Conservation (phyloP, 306 rosid species). For the Cajanus cajan region DNA sequence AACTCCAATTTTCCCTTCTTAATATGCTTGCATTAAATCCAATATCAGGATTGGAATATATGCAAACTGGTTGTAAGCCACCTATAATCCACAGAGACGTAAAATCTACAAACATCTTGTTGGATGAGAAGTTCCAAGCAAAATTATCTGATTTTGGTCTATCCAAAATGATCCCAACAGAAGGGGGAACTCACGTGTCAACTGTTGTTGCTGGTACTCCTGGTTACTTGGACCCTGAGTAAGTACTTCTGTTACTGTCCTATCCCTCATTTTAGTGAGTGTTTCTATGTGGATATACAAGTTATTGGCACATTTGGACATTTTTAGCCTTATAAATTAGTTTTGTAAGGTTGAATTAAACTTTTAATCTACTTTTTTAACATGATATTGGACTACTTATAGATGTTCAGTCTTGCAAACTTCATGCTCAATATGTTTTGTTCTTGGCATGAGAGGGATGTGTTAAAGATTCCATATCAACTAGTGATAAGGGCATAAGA, state of each 20-base stretch:
- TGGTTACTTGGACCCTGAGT: conserved; percentile 39
- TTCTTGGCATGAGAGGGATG: not conserved
- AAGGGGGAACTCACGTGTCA: conserved; percentile 25
- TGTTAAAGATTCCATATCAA: not conserved
- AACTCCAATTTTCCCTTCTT: not conserved
- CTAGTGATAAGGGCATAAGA: not conserved
- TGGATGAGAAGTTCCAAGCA: conserved; percentile 40
- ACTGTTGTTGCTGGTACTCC: conserved; percentile 44
- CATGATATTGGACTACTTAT: not conserved
- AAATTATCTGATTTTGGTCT: conserved; percentile 50
- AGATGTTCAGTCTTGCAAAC: not conserved
- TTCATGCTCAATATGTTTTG: not conserved
- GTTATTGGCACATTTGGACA: no score
- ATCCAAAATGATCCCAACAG: conserved; percentile 30
- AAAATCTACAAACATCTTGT: conserved; percentile 48
- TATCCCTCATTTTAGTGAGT: no score
- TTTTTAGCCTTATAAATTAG: no score
- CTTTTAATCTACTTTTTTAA: no score
- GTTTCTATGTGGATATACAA: no score
- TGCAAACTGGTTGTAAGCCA: conserved; percentile 40
- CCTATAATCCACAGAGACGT: conserved; percentile 48
- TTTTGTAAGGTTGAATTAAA: no score
- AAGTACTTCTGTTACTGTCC: no score
- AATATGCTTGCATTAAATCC: not conserved
- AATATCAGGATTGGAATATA: conserved; percentile 47